These are phyloP conservation scores for Apiotrichum siamense DNA, from an alignment of 1,284 basidiomycete species.

Conservation along the genomic window DNA sequence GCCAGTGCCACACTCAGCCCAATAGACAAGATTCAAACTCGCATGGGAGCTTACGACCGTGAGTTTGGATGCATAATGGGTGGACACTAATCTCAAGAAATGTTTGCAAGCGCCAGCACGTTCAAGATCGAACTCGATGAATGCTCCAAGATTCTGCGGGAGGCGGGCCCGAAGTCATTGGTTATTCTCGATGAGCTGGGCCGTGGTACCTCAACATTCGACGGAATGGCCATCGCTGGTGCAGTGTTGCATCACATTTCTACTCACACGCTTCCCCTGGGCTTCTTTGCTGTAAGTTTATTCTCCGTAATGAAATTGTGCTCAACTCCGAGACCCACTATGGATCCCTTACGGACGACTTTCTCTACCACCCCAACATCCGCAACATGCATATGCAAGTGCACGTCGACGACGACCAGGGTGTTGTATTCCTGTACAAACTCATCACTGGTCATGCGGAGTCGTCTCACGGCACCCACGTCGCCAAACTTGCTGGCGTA, in stretches of 20 bases:
- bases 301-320: neutral
- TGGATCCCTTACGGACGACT: slow-evolving; percentile 48
- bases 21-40: slow-evolving; percentile 87
- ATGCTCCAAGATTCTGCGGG: slow-evolving; percentile 82
- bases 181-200: slow-evolving; percentile 95
- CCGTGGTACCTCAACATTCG: slow-evolving; percentile 57
- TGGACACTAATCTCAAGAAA: slow-evolving; percentile 50
- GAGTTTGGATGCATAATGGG: slow-evolving; percentile 12
- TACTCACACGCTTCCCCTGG: slow-evolving; percentile 76
- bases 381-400: slow-evolving; percentile 92
- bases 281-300: slow-evolving; percentile 50
- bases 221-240: slow-evolving; percentile 93
- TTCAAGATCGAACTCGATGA: slow-evolving; percentile 97
- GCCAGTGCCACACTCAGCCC: slow-evolving; percentile 73
- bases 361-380: slow-evolving; percentile 82
- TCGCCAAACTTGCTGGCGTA: slow-evolving; percentile 79
- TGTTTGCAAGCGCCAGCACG: slow-evolving; percentile 90
- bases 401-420: slow-evolving; percentile 80
- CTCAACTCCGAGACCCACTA: slow-evolving; percentile 45
- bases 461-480: slow-evolving; percentile 88
- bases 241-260: slow-evolving; percentile 89
- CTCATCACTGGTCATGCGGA: slow-evolving; percentile 80
- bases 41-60: slow-evolving; percentile 96
- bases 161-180: slow-evolving; percentile 83
- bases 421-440: slow-evolving; percentile 90